phyloP scores from a whole-genome alignment of 306 rosid species.

The Alnus rubra region DNA sequence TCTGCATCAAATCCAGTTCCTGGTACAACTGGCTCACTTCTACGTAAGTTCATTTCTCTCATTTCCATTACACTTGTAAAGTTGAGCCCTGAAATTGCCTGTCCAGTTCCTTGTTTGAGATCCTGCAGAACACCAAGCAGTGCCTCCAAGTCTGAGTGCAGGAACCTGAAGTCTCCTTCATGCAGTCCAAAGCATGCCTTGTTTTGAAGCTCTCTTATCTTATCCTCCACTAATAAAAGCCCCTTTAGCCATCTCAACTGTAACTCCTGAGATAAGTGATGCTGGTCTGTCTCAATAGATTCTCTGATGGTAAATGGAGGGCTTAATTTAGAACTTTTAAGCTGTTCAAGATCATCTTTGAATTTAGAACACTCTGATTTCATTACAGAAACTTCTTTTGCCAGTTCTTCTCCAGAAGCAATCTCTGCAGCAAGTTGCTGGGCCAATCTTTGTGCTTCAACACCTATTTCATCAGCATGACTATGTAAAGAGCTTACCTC shows the following conservation, averaged over 20 bases:
- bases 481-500: constrained; percentile 66
- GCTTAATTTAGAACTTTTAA: constrained; percentile 49
- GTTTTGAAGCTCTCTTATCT: constrained; percentile 68
- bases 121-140: constrained; percentile 59
- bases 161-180: constrained; percentile 64
- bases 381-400: constrained; percentile 66
- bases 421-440: constrained; percentile 78
- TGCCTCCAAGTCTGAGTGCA: constrained; percentile 62
- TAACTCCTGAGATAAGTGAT: constrained; percentile 45
- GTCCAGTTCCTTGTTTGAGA: constrained; percentile 70
- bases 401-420: constrained; percentile 71
- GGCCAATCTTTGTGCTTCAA: constrained; percentile 59
- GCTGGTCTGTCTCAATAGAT: constrained; percentile 45
- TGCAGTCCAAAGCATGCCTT: constrained; percentile 63
- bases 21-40: constrained; percentile 52
- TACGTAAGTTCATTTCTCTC: constrained; percentile 43
- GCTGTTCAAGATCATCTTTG: constrained; percentile 68
- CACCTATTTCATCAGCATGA: constrained; percentile 75
- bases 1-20: constrained; percentile 66
- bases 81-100: constrained; percentile 44
- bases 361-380: constrained; percentile 77
- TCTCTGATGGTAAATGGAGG: constrained; percentile 43
- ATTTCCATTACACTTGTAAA: constrained; percentile 41
- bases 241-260: constrained; percentile 69
- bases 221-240: constrained; percentile 72